phyloP scores from a whole-genome alignment of 345 rosid genomes.

The Populus deltoides region DNA sequence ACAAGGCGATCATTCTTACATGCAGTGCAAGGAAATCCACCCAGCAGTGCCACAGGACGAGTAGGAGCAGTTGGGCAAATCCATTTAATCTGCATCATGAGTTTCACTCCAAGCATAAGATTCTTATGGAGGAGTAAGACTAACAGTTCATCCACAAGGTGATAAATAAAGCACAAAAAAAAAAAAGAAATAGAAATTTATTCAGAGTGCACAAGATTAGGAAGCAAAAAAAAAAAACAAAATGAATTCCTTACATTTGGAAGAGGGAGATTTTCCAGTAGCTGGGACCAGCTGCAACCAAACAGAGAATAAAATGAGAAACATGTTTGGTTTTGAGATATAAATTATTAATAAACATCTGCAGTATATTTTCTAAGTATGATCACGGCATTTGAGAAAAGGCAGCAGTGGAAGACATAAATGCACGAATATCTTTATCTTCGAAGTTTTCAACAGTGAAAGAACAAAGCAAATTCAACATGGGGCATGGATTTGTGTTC shows the following conservation, averaged over 20 bases:
- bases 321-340: not conserved
- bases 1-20: constrained; percentile 14
- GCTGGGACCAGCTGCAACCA: constrained; percentile 81
- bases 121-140: not conserved
- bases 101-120: not conserved
- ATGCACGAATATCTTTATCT: not conserved
- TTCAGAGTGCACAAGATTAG: not conserved
- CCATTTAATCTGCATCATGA: constrained; percentile 31
- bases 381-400: constrained; percentile 11
- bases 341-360: not conserved
- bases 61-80: constrained; percentile 38
- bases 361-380: not conserved
- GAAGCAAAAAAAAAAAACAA: not conserved
- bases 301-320: constrained; percentile 34
- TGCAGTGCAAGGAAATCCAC: constrained; percentile 38
- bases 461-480: constrained; percentile 3
- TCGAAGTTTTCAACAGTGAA: constrained; percentile 3
- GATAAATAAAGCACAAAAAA: not conserved
- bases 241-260: constrained; percentile 64
- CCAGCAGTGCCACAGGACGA: constrained; percentile 31
- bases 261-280: constrained; percentile 83
- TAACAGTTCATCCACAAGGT: not conserved
- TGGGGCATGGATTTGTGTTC: constrained; percentile 3
- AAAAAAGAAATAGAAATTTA: not conserved
- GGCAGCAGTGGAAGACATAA: constrained; percentile 10